Evolutionary conservation across 1,139 yeast species (phyloP).

Genomic region (Chernovozyma sophiae-reginae): DNA sequence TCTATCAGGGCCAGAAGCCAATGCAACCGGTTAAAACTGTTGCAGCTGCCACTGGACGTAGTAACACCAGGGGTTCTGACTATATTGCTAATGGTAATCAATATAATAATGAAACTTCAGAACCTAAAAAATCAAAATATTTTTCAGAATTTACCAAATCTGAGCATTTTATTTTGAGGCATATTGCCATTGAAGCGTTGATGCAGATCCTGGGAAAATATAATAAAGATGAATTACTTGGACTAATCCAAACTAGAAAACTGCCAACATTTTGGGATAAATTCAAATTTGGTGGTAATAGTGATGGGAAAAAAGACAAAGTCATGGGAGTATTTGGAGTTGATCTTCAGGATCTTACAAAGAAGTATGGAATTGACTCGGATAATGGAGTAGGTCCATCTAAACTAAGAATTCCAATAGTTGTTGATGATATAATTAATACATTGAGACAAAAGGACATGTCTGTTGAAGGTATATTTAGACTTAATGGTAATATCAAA

Average conservation of each 20-base stretch:
- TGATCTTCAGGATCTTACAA: conserved; percentile 66
- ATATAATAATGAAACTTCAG: not conserved
- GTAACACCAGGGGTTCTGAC: conserved; percentile 8
- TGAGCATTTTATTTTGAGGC: conserved; percentile 63
- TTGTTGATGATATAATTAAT: conserved; percentile 80
- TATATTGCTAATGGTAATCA: not conserved
- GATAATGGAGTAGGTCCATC: conserved; percentile 85
- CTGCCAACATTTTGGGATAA: conserved; percentile 76
- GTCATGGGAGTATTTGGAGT: conserved; percentile 65
- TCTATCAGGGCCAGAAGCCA: conserved; percentile 38
- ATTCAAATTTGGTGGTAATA: conserved; percentile 35
- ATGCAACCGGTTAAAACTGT: conserved; percentile 28
- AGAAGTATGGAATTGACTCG: conserved; percentile 79
- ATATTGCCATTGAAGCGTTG: conserved; percentile 65
- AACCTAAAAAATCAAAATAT: conserved; percentile 35
- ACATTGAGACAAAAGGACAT: conserved; percentile 89
- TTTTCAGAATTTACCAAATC: conserved; percentile 66
- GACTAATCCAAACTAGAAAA: conserved; percentile 55
- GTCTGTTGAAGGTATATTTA: conserved; percentile 95
- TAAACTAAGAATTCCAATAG: conserved; percentile 74
- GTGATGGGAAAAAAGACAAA: conserved; percentile 25
- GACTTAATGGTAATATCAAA: conserved; percentile 94
- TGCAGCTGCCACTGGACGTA: conserved; percentile 15
- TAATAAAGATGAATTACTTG: conserved; percentile 49
- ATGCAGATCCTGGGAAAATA: conserved; percentile 35